Base-by-base conservation (phyloP, 78 protist genomes). In the Ministeria vibrans region DNA sequence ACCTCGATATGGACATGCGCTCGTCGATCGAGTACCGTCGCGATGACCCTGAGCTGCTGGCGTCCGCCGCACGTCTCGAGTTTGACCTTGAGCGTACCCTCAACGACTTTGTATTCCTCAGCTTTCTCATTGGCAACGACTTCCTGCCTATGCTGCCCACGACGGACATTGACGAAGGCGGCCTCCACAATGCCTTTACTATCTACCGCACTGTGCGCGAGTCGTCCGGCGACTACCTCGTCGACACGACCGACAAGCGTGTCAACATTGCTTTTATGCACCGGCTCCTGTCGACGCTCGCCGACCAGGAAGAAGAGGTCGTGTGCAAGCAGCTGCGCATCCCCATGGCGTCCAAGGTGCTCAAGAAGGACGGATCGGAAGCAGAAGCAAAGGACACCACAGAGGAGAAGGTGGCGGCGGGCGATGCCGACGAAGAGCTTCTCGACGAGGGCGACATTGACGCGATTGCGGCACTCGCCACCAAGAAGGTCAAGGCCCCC, bases 61-160 rank as follows among this genome's bases (percentile, higher is more conserved):
- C 20, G 36, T 28, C 30, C 5, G 36, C 9, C 34, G 9, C 68
- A n/a, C 36, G 15, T 20, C 9, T 20, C 30, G n/a, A 2, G 7
- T n/a, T 3, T 15, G n/a, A 68, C 51, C 69, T 78, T 18, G 42
- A 44, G 51, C 59, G 41, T 4, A 6, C 51, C 32, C 63, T 98
- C 30, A 99, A 98, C 75, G 99, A 98, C 81, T 98, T 91, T 51
- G 86, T 97, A 70, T 93, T 96, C 70, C 45, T 98, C 1, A 95
- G 98, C 90, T 90, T 95, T 78, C 88, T 98, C 51, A 88, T 89
- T 15, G 99, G 99, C 15, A 99, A 99, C 82, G 99, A 99, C 78
- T 99, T 99, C 62, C 82, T 98, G n/a, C 99, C 99, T 3, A 98
- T 93, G 86, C 36, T 97, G 53, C 99, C 99, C 32, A 39, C 32